These are phyloP conservation scores for Phaffomyces opuntiae DNA, from an alignment of 805 yeast species.

Conservation along the genomic window DNA sequence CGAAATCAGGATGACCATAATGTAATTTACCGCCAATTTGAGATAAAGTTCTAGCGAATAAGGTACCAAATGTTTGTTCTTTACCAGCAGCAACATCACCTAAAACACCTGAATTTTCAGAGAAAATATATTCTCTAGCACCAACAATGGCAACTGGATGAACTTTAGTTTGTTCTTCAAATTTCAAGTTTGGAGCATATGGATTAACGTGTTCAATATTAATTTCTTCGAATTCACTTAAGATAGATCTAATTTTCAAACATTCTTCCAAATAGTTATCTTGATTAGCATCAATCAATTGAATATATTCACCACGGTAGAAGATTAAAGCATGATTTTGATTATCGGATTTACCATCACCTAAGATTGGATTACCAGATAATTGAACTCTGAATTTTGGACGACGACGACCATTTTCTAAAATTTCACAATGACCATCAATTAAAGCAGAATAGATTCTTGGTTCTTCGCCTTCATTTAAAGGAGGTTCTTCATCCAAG, in stretches of 20 bases:
- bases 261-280: constrained; percentile 84
- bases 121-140: constrained; percentile 81
- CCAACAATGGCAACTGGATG: constrained; percentile 82
- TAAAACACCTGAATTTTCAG: constrained; percentile 76
- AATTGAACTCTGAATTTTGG: constrained; percentile 70
- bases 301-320: constrained; percentile 80
- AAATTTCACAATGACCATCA: constrained; percentile 72
- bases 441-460: constrained; percentile 69
- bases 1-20: constrained; percentile 86
- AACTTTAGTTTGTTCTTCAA: constrained; percentile 40
- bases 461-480: constrained; percentile 62
- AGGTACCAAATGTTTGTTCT: constrained; percentile 83
- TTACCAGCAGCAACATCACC: constrained; percentile 92
- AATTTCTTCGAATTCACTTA: constrained; percentile 78
- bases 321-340: constrained; percentile 77
- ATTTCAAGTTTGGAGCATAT: constrained; percentile 62
- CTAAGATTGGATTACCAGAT: constrained; percentile 80
- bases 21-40: constrained; percentile 83
- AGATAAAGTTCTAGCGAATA: constrained; percentile 76
- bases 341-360: constrained; percentile 86
- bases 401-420: constrained; percentile 68
- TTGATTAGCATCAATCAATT: constrained; percentile 81
- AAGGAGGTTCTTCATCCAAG: constrained; percentile 86
- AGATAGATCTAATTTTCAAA: constrained; percentile 70
- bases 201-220: constrained; percentile 74